Conservation (phyloP, 495 filamentous ascomycete species). For the Barbatosphaeria neglecta region DNA sequence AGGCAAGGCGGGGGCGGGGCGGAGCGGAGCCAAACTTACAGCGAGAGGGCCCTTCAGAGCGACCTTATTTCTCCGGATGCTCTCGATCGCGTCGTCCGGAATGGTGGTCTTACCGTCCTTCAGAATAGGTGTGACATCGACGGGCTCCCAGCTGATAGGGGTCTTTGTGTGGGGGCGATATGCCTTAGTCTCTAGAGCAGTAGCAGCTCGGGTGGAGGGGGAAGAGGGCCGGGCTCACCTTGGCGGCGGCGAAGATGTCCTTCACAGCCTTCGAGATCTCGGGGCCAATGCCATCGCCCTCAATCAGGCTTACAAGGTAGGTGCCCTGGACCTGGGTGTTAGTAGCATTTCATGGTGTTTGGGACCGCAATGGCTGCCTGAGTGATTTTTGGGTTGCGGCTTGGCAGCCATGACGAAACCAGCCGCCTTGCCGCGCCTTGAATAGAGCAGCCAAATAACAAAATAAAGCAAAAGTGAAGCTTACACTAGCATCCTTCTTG, state of each 20-base stretch:
- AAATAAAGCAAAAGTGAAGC: conserved; percentile 14
- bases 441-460: too few relatives aligned
- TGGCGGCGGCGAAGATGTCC: conserved; percentile 91
- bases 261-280: conserved; percentile 96
- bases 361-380: conserved; percentile 12
- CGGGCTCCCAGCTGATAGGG: conserved; percentile 91
- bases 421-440: too few relatives aligned
- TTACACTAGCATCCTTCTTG: conserved; percentile 75
- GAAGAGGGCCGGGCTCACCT: conserved; percentile 43
- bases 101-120: conserved; percentile 92
- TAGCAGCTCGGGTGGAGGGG: conserved; percentile 9
- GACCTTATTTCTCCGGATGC: conserved; percentile 84
- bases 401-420: too few relatives aligned
- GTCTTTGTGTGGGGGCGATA: conserved; percentile 47
- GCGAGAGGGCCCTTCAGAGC: conserved; percentile 95
- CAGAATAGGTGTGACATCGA: conserved; percentile 85
- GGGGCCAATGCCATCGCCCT: conserved; percentile 96
- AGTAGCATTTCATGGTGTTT: conserved; percentile 3
- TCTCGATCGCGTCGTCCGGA: conserved; percentile 75
- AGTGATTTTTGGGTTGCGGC: conserved; percentile 28
- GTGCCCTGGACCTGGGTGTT: conserved; percentile 55
- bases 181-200: conserved; percentile 1
- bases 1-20: too few relatives aligned
- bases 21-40: conserved; percentile 40
- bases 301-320: conserved; percentile 91